Evolutionary conservation across 2,329 filamentous ascomycete genomes (phyloP).

Genomic region (Plenodomus tracheiphilus): DNA sequence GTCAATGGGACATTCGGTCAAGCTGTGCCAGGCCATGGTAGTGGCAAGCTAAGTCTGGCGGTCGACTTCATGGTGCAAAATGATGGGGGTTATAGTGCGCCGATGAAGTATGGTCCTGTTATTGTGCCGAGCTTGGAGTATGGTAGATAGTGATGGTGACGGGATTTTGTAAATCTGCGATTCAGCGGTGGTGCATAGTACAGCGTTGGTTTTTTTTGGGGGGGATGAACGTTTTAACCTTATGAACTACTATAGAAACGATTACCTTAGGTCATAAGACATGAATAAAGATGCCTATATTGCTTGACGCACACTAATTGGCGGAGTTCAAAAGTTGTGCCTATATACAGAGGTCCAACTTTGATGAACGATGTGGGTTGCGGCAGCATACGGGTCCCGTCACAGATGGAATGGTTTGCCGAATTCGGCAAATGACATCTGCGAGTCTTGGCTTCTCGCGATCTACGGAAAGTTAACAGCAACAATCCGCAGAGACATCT

Average conservation of each 20-base stretch:
- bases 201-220: not conserved
- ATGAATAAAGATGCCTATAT: not conserved
- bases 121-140: conserved; percentile 75
- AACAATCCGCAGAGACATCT: conserved; percentile 8
- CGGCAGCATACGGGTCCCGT: not conserved
- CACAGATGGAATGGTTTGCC: conserved; percentile 17
- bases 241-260: not conserved
- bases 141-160: conserved; percentile 42
- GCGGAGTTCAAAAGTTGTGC: too few relatives aligned
- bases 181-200: not conserved
- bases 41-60: conserved; percentile 72
- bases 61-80: conserved; percentile 97
- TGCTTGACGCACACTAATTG: not conserved
- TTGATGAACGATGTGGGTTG: too few relatives aligned
- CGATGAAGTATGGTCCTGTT: conserved; percentile 96
- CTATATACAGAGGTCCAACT: too few relatives aligned
- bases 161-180: not conserved
- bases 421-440: conserved; percentile 24
- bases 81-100: conserved; percentile 76
- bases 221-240: not conserved
- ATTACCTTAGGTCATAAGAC: not conserved
- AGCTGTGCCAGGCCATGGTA: conserved; percentile 44
- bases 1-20: conserved; percentile 55
- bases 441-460: conserved; percentile 18
- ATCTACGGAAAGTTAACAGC: conserved; percentile 9